These are phyloP conservation scores for Plectosphaerella sp. DNA, from an alignment of 2,329 filamentous ascomycete species.

Conservation along the genomic window DNA sequence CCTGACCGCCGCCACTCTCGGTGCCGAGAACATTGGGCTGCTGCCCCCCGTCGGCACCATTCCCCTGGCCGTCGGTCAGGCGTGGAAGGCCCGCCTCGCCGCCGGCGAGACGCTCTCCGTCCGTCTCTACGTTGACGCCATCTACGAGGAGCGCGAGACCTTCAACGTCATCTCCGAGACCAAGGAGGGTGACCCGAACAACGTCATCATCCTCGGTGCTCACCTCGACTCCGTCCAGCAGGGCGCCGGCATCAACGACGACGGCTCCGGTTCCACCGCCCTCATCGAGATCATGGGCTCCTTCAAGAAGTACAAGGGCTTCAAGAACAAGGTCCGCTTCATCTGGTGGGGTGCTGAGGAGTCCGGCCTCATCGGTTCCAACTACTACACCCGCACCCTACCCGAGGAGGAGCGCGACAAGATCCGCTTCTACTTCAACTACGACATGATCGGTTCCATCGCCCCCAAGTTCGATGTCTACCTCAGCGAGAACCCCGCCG, in stretches of 20 bases:
- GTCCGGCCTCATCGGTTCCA: constrained; percentile 38
- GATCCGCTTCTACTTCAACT: constrained; percentile 65
- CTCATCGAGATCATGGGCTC: constrained; percentile 32
- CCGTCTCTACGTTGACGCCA: constrained; percentile 29
- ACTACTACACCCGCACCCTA: constrained; percentile 32
- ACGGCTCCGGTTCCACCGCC: constrained; percentile 32
- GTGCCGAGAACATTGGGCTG: constrained; percentile 30
- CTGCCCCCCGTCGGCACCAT: constrained; percentile 32
- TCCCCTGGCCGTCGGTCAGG: constrained; percentile 26
- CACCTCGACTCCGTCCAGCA: constrained; percentile 34
- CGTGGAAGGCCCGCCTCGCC: constrained; percentile 27
- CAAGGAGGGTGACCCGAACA: constrained; percentile 35
- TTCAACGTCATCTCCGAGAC: constrained; percentile 40
- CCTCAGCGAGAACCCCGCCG: constrained; percentile 28
- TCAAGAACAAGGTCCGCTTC: constrained; percentile 37
- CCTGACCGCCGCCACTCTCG: constrained; percentile 48
- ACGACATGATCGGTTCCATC: constrained; percentile 61
- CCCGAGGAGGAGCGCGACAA: constrained; percentile 38
- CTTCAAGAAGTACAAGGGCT: constrained; percentile 30
- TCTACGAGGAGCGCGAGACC: constrained; percentile 27
- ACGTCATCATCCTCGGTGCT: constrained; percentile 36
- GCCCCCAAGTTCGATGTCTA: constrained; percentile 34
- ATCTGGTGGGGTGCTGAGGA: constrained; percentile 40
- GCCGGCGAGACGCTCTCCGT: constrained; percentile 27
- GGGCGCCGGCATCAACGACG: constrained; percentile 36